Percentiles rank a stretch among this genome's conserved stretches.
Conservation (phyloP, 2,329 filamentous ascomycete genomes). For the Clarireedia paspali region DNA sequence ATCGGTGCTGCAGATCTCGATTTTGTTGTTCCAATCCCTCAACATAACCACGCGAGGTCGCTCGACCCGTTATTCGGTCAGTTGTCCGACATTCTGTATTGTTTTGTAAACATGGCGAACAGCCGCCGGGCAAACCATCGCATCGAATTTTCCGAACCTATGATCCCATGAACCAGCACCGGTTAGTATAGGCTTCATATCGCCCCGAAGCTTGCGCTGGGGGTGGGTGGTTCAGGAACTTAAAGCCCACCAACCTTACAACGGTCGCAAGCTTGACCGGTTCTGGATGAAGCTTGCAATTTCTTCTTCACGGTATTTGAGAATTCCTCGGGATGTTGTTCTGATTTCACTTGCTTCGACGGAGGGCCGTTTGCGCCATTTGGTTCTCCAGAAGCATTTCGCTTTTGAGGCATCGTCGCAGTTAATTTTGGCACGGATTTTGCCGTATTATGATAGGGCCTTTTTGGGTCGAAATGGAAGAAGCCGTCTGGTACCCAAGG, state of each 20-base stretch:
- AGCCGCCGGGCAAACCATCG: conserved; percentile 72
- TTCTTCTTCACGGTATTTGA: conserved; percentile 42
- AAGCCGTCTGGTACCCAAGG: conserved; percentile 17
- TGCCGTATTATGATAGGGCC: conserved; percentile 5
- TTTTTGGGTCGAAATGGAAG: conserved; percentile 16
- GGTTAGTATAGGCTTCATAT: not conserved
- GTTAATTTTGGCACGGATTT: conserved; percentile 1
- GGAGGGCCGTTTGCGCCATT: conserved; percentile 17
- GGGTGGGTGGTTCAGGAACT: no score
- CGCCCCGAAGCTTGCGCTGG: not conserved
- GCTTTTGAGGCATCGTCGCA: conserved; percentile 17
- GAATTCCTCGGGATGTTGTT: conserved; percentile 28
- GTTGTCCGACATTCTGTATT: conserved; percentile 73
- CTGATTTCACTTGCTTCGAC: conserved; percentile 22
- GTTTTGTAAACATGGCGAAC: conserved; percentile 72
- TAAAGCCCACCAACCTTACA: conserved; percentile 58
- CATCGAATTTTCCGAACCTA: conserved; percentile 82
- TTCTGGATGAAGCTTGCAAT: conserved; percentile 48
- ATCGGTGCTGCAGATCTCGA: conserved; percentile 55
- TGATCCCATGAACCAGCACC: conserved; percentile 8
- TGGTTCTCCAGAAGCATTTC: conserved; percentile 11
- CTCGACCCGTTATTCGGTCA: conserved; percentile 76
- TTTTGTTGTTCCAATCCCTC: conserved; percentile 70
- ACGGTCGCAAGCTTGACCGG: conserved; percentile 80
- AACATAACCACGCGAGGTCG: conserved; percentile 69